Evolutionary conservation across 345 rosid genomes (phyloP).

Genomic region (Lepidium sativum): DNA sequence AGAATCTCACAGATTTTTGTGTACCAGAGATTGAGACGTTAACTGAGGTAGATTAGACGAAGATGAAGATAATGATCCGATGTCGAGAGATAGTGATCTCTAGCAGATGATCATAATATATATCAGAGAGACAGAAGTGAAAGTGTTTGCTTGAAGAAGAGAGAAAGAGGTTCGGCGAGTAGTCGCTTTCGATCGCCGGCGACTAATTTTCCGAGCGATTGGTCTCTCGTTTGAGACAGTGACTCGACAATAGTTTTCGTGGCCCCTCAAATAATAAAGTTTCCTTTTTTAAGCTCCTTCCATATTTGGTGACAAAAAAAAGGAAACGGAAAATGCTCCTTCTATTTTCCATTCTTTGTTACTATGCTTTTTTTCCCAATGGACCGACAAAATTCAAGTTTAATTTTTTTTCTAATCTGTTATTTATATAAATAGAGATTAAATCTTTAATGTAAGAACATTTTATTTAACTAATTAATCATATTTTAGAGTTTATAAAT

Average conservation of each 20-base stretch:
- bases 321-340: no score
- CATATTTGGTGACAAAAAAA: no score
- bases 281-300: background rate
- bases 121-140: conserved; percentile 17
- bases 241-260: background rate
- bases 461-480: no score
- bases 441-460: no score
- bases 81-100: conserved; percentile 20
- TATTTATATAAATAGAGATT: no score
- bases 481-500: no score
- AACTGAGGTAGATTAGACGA: background rate
- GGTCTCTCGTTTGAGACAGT: conserved; percentile 13
- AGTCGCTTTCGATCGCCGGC: conserved; percentile 46
- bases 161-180: conserved; percentile 39
- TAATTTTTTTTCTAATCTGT: no score
- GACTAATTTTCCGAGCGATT: conserved; percentile 13
- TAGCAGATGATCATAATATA: conserved; percentile 31
- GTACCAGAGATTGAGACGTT: conserved; percentile 27
- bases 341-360: no score
- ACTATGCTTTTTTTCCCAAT: no score
- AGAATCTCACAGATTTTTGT: background rate
- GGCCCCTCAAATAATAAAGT: background rate
- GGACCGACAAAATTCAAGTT: no score
- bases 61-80: background rate
- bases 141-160: conserved; percentile 60